Evolutionary conservation across 805 yeast species (phyloP), one percentile per base, ranked within the genome.

Genomic region (Komagataella phaffii): DNA sequence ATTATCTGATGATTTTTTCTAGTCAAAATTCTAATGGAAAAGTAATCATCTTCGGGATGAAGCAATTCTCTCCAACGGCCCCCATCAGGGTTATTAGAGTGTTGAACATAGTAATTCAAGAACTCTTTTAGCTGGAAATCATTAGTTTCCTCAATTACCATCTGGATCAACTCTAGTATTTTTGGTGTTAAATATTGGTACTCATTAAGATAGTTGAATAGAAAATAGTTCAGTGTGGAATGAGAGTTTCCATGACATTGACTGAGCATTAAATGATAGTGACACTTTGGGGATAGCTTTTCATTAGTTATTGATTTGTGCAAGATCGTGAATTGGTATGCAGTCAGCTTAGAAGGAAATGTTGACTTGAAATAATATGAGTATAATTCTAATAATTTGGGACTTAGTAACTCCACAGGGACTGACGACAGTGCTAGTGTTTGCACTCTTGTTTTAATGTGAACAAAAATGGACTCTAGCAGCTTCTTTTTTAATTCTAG

Each of bases 181-280:
- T 51, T 47, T 1, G 2, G 2, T 3, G 56, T 21, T 2, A 61
- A 17, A 2, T 47, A 14, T 2, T 53, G 51, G 46, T 55, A 48
- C 2, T 49, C 50, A 10, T 52, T 47, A 8, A 62, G 18, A 6
- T 51, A 24, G 7, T 54, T 30, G 0, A 54, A 23, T 6, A 60
- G 47, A 12, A 60, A 17, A n/a, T 56, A 46, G 40, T 54, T 59
- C 2, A 64, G 12, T 5, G 62, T 58, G 40, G 58, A 63, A 46
- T 57, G 58, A 44, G 61, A 65, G 10, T 46, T 50, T 2, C 69
- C 69, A 24, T 45, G 51, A 4, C 56, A 50, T 49, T 64, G 63
- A 6, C 56, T 50, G 24, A 45, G 53, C 53, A 63, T 17, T 10
- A 63, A 40, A 21, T 54, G 48, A 8, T 49, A 45, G 30, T 56